Evolutionary conservation across 2,329 filamentous ascomycete species (phyloP), one percentile per base, ranked within the genome.

Genomic region (Stemphylium lycopersici): DNA sequence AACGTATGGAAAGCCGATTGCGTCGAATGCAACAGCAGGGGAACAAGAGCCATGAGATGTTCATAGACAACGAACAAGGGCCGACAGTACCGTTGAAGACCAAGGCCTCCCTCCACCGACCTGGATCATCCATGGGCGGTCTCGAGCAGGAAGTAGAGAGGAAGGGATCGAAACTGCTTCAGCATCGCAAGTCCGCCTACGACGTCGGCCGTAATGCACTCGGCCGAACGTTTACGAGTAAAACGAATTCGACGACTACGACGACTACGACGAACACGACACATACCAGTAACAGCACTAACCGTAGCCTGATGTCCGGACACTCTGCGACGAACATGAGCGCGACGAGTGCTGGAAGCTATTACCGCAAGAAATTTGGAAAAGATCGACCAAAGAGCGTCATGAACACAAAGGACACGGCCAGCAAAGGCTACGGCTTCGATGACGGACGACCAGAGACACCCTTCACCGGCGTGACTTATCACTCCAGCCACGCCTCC

Each of bases 261-360:
- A 29, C 26, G 26, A 29, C 26, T 29, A 29, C 26, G 26, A 50
- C 48, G 18, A 86, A 80, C 24, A 80, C 81, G 33, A 55, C 52
- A 22, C 83, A 83, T 65, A 80, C 80, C 54, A 89, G 85, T 60
- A 85, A 83, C 36, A 90, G 88, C 60, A 97, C 91, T 13, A 87
- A 88, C 64, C 86, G 89, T 65, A 98, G 91, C 67, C 76, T 99
- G 38, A 97, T 97, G 93, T 98, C 93, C 73, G 95, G 93, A 3
- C 83, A 86, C 47, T 98, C 95, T 48, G 95, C 95, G 0, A 88
- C 93, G 45, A 93, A 85, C 11, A 91, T 97, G 76, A 98, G 93
- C 73, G 90, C 92, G 45, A 98, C 95, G 13, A 98, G 95, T 76
- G 95, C 95, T 13, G 95, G 93, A 48, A 98, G 93, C 76, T 86